Percentiles rank a stretch among this genome's conserved stretches.
phyloP scores from a whole-genome alignment of 2,329 filamentous ascomycete species.

The Colletotrichum siamense region DNA sequence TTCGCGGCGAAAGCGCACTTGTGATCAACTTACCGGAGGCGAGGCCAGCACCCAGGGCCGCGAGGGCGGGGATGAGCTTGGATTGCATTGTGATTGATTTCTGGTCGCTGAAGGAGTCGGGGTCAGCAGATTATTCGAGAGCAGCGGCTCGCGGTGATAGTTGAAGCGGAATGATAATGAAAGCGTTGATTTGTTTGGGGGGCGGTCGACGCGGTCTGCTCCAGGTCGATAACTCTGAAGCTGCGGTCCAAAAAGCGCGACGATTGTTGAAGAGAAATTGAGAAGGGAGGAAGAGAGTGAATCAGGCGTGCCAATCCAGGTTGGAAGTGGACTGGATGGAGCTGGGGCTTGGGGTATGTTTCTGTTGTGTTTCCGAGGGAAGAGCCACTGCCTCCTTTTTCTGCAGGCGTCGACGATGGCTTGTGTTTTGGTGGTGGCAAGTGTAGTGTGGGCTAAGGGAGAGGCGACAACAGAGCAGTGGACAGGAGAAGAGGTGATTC shows the following conservation, averaged over 20 bases:
- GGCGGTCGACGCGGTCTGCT: not conserved
- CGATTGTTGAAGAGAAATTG: not conserved
- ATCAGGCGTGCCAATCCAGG: not conserved
- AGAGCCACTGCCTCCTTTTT: not conserved
- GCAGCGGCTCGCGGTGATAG: not conserved
- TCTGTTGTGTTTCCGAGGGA: slow-evolving; percentile 12
- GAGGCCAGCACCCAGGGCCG: slow-evolving; percentile 45
- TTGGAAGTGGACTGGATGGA: not conserved
- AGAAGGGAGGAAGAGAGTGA: not conserved
- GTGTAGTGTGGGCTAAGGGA: slow-evolving; percentile 29
- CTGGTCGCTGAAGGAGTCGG: not conserved
- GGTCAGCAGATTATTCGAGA: slow-evolving; percentile 5
- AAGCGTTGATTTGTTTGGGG: slow-evolving; percentile 5
- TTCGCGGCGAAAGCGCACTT: not conserved
- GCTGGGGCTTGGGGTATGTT: slow-evolving; percentile 5
- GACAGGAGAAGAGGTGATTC: slow-evolving; percentile 31
- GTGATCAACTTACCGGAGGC: slow-evolving; percentile 48
- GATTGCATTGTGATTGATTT: slow-evolving; percentile 49
- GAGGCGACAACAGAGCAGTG: slow-evolving; percentile 27
- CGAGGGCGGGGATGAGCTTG: slow-evolving; percentile 48
- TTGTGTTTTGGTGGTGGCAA: not conserved
- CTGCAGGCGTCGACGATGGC: not conserved
- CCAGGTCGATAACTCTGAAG: slow-evolving; percentile 18
- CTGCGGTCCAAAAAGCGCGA: slow-evolving; percentile 15
- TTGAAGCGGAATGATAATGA: slow-evolving; percentile 7